phyloP scores from a whole-genome alignment of 2,329 filamentous ascomycete genomes.

The Aspergillus novofumigatus region DNA sequence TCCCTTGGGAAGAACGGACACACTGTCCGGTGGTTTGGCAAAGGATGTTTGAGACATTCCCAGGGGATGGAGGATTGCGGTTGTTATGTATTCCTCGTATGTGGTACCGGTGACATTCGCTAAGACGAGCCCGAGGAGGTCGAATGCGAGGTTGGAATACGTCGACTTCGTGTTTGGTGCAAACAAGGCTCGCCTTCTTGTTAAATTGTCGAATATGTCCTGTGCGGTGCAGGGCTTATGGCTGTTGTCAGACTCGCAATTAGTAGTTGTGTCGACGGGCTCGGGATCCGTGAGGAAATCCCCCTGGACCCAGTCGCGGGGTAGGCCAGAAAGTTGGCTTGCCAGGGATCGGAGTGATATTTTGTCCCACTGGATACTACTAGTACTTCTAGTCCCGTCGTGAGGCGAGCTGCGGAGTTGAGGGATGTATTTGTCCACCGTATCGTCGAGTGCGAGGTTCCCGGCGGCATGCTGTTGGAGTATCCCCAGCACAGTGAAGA shows the following conservation, averaged over 20 bases:
- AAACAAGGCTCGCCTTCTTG: conserved; percentile 14
- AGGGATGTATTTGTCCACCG: conserved; percentile 19
- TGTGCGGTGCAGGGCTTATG: neutral
- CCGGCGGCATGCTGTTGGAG: conserved; percentile 23
- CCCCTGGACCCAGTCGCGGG: conserved; percentile 18
- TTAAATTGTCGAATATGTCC: conserved; percentile 9
- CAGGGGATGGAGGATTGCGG: conserved; percentile 15
- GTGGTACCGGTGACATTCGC: conserved; percentile 21
- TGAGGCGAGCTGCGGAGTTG: neutral
- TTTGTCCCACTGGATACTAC: conserved; percentile 19
- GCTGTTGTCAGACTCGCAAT: neutral
- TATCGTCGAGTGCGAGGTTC: conserved; percentile 23
- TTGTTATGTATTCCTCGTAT: conserved; percentile 21
- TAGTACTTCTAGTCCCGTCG: neutral
- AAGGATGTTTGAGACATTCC: conserved; percentile 8
- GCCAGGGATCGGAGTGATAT: conserved; percentile 24
- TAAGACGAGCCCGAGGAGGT: conserved; percentile 24
- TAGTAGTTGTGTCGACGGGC: neutral
- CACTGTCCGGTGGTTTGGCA: neutral
- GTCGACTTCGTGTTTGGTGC: conserved; percentile 21
- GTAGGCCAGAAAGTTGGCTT: conserved; percentile 24
- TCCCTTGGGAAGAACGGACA: conserved; percentile 9
- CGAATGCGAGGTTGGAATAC: conserved; percentile 27
- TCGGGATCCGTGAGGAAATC: neutral
- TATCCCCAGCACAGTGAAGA: conserved; percentile 24